Evolutionary conservation across 176 grass and related monocot genomes (phyloP).

Genomic region (Phoenix roebelenii): DNA sequence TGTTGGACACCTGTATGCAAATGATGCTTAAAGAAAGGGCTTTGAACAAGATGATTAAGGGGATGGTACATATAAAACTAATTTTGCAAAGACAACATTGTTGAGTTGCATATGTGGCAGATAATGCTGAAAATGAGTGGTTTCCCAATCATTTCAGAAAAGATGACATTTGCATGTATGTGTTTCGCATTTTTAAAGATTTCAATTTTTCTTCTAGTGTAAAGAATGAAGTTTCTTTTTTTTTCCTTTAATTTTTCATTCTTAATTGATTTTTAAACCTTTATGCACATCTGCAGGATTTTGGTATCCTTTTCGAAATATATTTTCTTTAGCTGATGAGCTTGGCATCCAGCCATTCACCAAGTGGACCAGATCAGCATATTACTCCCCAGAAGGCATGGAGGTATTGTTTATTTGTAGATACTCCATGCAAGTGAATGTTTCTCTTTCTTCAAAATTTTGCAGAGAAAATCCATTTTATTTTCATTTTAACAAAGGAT

Average conservation of each 20-base stretch:
- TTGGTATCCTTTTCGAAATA: conserved; percentile 75
- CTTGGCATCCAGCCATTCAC: conserved; percentile 80
- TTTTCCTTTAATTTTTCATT: not conserved
- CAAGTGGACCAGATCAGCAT: conserved; percentile 56
- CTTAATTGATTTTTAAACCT: conserved; percentile 7
- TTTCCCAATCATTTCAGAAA: too few species aligned
- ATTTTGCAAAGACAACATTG: too few species aligned
- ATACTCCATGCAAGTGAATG: not conserved
- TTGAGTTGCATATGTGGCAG: too few species aligned
- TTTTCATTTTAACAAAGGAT: too few species aligned
- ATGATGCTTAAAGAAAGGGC: too few species aligned
- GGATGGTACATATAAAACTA: too few species aligned
- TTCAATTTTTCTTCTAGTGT: not conserved
- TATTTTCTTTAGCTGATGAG: conserved; percentile 65
- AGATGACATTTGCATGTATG: too few species aligned
- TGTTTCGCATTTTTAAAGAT: too few species aligned
- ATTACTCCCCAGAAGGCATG: conserved; percentile 54
- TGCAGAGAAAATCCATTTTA: too few species aligned
- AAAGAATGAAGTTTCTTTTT: not conserved
- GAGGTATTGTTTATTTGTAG: conserved; percentile 30
- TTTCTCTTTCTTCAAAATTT: not conserved
- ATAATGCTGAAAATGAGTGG: too few species aligned
- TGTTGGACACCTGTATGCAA: too few species aligned
- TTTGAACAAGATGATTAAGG: too few species aligned
- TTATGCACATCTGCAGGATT: conserved; percentile 37